A percentile compares a stretch with the other conserved stretches of the same genome.
These are phyloP conservation scores for Nephromyces sp. DNA, from an alignment of 169 alveolate species.

Conservation along the genomic window DNA sequence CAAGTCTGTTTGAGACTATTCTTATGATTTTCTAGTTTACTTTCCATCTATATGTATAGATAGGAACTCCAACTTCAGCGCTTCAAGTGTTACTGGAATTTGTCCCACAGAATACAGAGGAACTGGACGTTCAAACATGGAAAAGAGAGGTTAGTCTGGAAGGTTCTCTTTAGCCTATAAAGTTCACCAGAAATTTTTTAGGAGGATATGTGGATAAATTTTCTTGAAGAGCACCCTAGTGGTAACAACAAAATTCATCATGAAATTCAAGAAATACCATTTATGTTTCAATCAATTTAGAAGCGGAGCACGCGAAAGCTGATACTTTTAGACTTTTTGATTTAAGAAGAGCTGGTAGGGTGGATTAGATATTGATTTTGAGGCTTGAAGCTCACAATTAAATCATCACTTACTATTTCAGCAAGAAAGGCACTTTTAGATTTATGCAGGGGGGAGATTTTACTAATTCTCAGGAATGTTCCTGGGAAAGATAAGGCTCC, in stretches of 20 bases:
- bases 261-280: background rate
- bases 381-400: background rate
- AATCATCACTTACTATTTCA: background rate
- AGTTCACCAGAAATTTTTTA: too few relatives aligned
- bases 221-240: conserved; percentile 61
- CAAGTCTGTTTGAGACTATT: conserved; percentile 43
- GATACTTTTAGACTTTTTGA: background rate
- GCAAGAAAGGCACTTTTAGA: background rate
- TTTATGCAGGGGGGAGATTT: background rate
- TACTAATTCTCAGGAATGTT: background rate
- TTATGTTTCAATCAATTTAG: background rate
- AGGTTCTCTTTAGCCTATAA: too few relatives aligned
- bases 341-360: background rate
- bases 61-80: conserved; percentile 78
- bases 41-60: conserved; percentile 6
- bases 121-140: conserved; percentile 71
- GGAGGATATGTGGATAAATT: conserved; percentile 74
- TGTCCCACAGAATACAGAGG: conserved; percentile 63
- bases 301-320: background rate
- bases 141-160: conserved; percentile 70
- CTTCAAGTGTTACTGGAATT: conserved; percentile 76
- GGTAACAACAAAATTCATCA: conserved; percentile 1
- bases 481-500: background rate
- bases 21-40: background rate
- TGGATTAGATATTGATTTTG: background rate